phyloP scores from a whole-genome alignment of 1,139 yeast genomes.

The Candida tropicalis region DNA sequence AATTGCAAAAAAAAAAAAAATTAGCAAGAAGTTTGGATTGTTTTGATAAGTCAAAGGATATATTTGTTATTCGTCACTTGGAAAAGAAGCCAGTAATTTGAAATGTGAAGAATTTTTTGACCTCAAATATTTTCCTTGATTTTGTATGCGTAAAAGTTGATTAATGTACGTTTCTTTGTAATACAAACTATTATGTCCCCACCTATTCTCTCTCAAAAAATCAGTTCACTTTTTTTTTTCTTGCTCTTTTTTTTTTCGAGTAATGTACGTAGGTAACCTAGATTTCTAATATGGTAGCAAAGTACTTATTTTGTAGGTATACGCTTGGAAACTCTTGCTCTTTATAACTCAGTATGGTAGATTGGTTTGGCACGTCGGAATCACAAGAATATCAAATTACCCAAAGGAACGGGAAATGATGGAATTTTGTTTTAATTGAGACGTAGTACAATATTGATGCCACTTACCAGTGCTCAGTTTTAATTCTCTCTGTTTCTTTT shows the following conservation, averaged over 20 bases:
- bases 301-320: too few species aligned
- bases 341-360: background rate
- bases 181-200: background rate
- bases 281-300: background rate
- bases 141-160: background rate
- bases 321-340: background rate
- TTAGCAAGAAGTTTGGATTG: background rate
- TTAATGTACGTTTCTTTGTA: conserved; percentile 2
- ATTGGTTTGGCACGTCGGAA: too few species aligned
- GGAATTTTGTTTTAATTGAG: too few species aligned
- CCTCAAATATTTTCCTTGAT: background rate
- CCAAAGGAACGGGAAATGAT: too few species aligned
- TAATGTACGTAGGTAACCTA: background rate
- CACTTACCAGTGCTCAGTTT: too few species aligned
- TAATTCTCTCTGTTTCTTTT: background rate
- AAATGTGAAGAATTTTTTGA: background rate
- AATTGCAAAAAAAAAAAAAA: background rate
- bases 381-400: too few species aligned
- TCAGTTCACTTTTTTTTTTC: conserved; percentile 4
- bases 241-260: background rate
- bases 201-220: background rate
- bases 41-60: background rate
- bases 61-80: background rate
- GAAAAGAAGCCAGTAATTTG: background rate
- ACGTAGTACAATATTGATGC: too few species aligned